Evolutionary conservation across 202 grass and related monocot species (phyloP).

Genomic region (Panicum hallii): DNA sequence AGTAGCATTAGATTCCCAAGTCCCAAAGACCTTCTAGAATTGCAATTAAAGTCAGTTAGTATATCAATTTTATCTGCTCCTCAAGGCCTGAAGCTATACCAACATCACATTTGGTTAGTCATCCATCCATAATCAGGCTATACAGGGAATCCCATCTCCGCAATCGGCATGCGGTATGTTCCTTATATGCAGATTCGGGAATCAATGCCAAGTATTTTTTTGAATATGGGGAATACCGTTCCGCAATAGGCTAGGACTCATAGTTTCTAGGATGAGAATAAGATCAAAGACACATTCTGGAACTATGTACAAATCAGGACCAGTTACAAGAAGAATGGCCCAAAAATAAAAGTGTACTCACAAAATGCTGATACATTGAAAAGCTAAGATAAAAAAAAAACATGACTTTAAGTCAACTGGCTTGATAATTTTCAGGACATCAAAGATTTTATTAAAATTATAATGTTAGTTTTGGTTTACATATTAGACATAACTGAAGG

Average conservation of each 20-base stretch:
- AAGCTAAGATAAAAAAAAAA: conserved; percentile 8
- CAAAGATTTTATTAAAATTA: neutral
- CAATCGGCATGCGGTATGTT: neutral
- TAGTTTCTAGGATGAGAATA: conserved; percentile 5
- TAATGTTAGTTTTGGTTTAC: neutral
- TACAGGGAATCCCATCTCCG: neutral
- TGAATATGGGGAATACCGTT: neutral
- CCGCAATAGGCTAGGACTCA: neutral
- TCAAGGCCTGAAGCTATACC: neutral
- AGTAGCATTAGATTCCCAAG: neutral
- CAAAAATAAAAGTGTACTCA: neutral
- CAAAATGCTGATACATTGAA: neutral
- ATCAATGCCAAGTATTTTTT: neutral
- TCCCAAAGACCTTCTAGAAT: neutral
- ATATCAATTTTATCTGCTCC: neutral
- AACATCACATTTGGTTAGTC: neutral
- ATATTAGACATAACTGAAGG: conserved; percentile 11
- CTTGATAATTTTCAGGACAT: neutral
- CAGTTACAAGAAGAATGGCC: neutral
- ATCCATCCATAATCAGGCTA: neutral
- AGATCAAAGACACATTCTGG: neutral
- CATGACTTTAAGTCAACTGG: conserved; percentile 11
- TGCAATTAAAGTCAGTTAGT: neutral
- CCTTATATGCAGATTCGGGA: neutral
- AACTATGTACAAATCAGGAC: neutral